Percentiles rank a stretch among this genome's conserved stretches.
These are phyloP conservation scores for Sarocladiaceae sp. DNA, from an alignment of 2,329 filamentous ascomycete genomes.

Conservation along the genomic window DNA sequence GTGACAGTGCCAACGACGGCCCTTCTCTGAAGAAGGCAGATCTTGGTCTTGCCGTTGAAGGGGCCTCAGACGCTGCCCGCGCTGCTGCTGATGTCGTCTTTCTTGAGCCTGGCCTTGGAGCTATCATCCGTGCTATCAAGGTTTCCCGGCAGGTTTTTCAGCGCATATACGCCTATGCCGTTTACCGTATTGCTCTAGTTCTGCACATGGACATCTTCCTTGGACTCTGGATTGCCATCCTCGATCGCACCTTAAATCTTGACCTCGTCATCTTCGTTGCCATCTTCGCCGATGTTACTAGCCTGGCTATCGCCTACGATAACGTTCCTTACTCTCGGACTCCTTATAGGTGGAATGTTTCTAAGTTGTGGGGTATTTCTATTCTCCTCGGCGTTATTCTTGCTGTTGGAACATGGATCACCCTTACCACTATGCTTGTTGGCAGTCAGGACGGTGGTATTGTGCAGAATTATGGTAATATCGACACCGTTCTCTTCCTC, in stretches of 20 bases:
- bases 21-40: conserved; percentile 94
- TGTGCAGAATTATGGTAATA: conserved; percentile 80
- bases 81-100: conserved; percentile 93
- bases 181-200: conserved; percentile 90
- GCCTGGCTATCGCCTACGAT: conserved; percentile 88
- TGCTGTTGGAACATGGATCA: conserved; percentile 82
- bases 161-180: conserved; percentile 93
- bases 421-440: conserved; percentile 79
- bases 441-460: conserved; percentile 71
- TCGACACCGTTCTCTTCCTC: conserved; percentile 81
- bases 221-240: conserved; percentile 84
- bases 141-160: conserved; percentile 94
- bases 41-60: conserved; percentile 92
- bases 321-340: conserved; percentile 82
- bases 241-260: conserved; percentile 80
- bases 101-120: conserved; percentile 83
- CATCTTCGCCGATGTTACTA: conserved; percentile 91
- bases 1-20: conserved; percentile 92
- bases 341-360: conserved; percentile 92
- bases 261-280: conserved; percentile 90
- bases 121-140: conserved; percentile 90
- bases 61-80: conserved; percentile 84
- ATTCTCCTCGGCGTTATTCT: conserved; percentile 78
- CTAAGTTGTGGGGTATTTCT: conserved; percentile 91
- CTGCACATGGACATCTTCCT: conserved; percentile 90